Base-by-base conservation (phyloP, 2,329 filamentous ascomycete genomes). In the Sporothrix globosa region DNA sequence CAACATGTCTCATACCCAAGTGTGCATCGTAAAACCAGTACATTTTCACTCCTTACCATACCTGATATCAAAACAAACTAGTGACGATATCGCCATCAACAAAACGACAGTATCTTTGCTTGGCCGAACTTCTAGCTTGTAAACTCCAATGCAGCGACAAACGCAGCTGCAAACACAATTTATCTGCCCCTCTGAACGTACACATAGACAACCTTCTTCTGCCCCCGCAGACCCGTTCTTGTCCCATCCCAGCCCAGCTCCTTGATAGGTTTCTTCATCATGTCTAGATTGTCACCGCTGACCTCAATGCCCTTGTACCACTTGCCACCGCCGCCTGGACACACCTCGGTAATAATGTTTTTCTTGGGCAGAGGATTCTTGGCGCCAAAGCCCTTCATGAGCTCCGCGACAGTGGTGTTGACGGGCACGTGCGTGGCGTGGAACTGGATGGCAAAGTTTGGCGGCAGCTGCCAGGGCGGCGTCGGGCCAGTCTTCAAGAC, bases 311-410 rank as follows among this genome's bases (percentile, higher is more conserved):
- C 88, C 73, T 83, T 84, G 74, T 86, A 84, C 87, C 89, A 92
- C 41, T 79, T 81, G 0, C 88, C 88, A 30, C 84, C 83, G 0
- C 85, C 86, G 3, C 83, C 85, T 50, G 84, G 81, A 39, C 85
- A 80, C 4, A 89, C 79, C 79, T 90, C 88, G 61, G 83, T 84
- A 73, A 90, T 82, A 70, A 80, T 80, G 74, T 91, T 89, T 76
- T 86, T 86, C 75, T 82, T 83, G 0, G 82, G 75, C 0, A 77
- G 74, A 0, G 81, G 76, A 73, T 89, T 88, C 6, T 76, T 79
- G 53, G 86, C 87, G 0, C 88, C 88, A 48, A 90, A 85, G 0
- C 87, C 84, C 72, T 82, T 80, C 75, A 91, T 81, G 17, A 91
- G 77, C 68, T 90, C 85, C 0, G 79, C 83, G 14, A 90, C 76